Evolutionary conservation across 768 basidiomycete species (phyloP), one percentile per base, ranked within the genome.

Genomic region (Cystobasidium ongulense): DNA sequence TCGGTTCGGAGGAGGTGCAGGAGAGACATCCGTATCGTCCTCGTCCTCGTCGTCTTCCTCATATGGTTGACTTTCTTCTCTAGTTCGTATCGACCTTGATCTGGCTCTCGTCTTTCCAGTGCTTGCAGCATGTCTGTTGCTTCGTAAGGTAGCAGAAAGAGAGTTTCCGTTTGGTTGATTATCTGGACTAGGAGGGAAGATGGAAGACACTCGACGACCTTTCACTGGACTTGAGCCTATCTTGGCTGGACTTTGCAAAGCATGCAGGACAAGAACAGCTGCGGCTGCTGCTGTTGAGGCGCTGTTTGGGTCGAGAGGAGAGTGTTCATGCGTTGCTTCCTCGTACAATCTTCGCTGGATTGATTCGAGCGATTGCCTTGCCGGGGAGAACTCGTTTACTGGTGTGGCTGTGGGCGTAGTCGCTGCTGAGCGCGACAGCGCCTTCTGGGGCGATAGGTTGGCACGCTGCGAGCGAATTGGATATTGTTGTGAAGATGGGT

Each of bases 171-270:
- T 7, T 4, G 63, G 39, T 7, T 10, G 63, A n/a, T 35, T 38
- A 35, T 71, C 53, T 13, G 68, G 68, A 27, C 68, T 71, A 3
- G 68, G 68, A 18, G 68, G 68, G 38, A 71, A 71, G 35, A 71
- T 7, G 15, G 53, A 57, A 1, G 68, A 35, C 18, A 59, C 33
- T 10, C 50, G 27, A 31, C 50, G 50, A 11, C 52, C 68, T 52
- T 46, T 38, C n/a, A 29, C 52, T n/a, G 68, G 68, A 21, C 53
- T 36, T n/a, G 52, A 57, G 7, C 68, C 68, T 27, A 71, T 71
- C 33, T 59, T 54, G 2, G 68, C 68, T 13, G 68, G 68, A 35
- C 36, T 39, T n/a, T 54, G 53, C 7, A 71, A 29, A 11, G 65
- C 29, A 31, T 50, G 39, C 63, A 64, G 15, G 63, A 43, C 63